These are phyloP conservation scores for Colletotrichum trifolii DNA, from an alignment of 2,329 filamentous ascomycete species.

Conservation along the genomic window DNA sequence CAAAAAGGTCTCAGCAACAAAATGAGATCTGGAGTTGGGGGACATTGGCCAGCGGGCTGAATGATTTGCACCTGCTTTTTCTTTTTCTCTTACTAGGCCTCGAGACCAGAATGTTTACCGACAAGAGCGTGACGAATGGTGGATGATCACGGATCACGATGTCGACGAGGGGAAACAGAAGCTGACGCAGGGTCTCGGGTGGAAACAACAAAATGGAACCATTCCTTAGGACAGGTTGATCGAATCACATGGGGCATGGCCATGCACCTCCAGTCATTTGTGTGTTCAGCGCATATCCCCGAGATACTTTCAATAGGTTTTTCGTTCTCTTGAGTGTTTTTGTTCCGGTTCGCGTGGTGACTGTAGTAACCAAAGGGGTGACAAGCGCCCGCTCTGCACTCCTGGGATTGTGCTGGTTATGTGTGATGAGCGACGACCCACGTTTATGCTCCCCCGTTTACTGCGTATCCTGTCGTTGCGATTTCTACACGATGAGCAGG, in stretches of 20 bases:
- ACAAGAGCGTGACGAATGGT: conserved; percentile 8
- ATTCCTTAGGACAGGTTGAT: conserved; percentile 27
- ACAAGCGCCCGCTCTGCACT: neutral
- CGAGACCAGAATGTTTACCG: conserved; percentile 20
- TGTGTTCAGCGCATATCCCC: conserved; percentile 30
- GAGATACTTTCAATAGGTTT: conserved; percentile 35
- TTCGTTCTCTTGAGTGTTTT: conserved; percentile 13
- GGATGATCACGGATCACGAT: conserved; percentile 25
- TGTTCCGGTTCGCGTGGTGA: neutral
- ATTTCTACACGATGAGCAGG: neutral
- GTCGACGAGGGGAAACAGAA: conserved; percentile 23
- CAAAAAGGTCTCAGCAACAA: conserved; percentile 30
- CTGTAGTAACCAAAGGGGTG: neutral
- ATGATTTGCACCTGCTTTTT: conserved; percentile 36
- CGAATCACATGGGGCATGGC: conserved; percentile 34
- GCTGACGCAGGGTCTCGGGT: conserved; percentile 20
- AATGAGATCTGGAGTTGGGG: conserved; percentile 36
- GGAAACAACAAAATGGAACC: conserved; percentile 20
- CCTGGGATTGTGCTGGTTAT: conserved; percentile 13
- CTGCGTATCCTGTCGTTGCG: conserved; percentile 7
- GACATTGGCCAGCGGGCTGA: conserved; percentile 35
- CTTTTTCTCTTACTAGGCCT: conserved; percentile 12
- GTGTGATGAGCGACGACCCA: neutral
- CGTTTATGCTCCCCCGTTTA: conserved; percentile 14
- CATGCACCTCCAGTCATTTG: conserved; percentile 21